Conservation (phyloP, 2,329 filamentous ascomycete species). For the Parastagonospora nodorum region DNA sequence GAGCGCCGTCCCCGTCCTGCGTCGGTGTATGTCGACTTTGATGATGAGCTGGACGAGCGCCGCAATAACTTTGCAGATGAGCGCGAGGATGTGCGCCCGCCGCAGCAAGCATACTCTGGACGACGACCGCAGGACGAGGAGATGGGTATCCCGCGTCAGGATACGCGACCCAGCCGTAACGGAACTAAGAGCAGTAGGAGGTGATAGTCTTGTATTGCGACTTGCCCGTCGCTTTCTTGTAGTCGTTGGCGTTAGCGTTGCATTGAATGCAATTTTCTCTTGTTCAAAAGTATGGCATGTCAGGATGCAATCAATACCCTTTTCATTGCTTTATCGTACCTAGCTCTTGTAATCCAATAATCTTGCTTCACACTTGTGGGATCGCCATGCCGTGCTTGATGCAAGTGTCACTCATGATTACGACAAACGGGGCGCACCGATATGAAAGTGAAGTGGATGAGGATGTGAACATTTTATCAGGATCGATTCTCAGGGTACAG, state of each 20-base stretch:
- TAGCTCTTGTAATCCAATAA: background rate
- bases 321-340: background rate
- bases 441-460: background rate
- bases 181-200: conserved; percentile 29
- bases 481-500: background rate
- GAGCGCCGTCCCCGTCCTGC: conserved; percentile 48
- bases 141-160: conserved; percentile 33
- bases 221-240: conserved; percentile 3
- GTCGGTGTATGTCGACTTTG: conserved; percentile 54
- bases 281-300: too few relatives aligned
- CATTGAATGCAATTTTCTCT: background rate
- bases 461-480: background rate
- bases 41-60: conserved; percentile 44
- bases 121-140: conserved; percentile 37
- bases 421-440: too few relatives aligned
- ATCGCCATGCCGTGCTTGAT: too few relatives aligned
- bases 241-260: background rate
- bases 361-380: background rate
- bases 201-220: conserved; percentile 1
- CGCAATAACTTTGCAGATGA: conserved; percentile 25
- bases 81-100: conserved; percentile 34
- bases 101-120: conserved; percentile 34
- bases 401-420: too few relatives aligned
- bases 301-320: background rate
- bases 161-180: conserved; percentile 29